Percentiles rank a stretch among this genome's conserved stretches.
Conservation (phyloP, 1,284 basidiomycete genomes). For the Melampsora larici-populina region DNA sequence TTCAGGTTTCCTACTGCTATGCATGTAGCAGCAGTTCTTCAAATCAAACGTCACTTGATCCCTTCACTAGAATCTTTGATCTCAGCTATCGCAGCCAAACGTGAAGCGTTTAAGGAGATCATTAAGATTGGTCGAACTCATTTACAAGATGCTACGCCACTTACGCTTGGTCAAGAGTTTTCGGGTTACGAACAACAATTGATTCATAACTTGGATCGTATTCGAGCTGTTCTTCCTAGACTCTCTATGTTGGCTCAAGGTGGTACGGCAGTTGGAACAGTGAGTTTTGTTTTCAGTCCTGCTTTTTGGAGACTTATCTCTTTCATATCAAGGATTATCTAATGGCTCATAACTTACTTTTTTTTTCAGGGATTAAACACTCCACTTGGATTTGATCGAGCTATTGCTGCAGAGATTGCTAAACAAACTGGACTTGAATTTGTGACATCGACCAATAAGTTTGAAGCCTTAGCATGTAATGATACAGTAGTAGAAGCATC, state of each 20-base stretch:
- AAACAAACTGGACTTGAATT: conserved; percentile 87
- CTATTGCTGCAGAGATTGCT: conserved; percentile 86
- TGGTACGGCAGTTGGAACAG: conserved; percentile 96
- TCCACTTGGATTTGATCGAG: conserved; percentile 90
- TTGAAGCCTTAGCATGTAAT: conserved; percentile 93
- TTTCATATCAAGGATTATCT: background rate
- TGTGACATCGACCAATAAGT: conserved; percentile 98
- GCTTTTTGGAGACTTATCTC: background rate
- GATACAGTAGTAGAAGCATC: conserved; percentile 97
- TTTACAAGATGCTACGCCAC: conserved; percentile 84
- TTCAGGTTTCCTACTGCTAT: conserved; percentile 94
- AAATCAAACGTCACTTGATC: conserved; percentile 74
- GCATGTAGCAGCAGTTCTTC: conserved; percentile 93
- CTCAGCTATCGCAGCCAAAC: conserved; percentile 77
- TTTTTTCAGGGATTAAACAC: conserved; percentile 84
- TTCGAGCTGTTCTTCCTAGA: conserved; percentile 78
- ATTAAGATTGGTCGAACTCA: conserved; percentile 99
- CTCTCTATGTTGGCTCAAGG: conserved; percentile 91
- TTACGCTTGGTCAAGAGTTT: conserved; percentile 98
- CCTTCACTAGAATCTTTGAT: conserved; percentile 81
- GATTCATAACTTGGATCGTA: conserved; percentile 81
- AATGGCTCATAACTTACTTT: conserved; percentile 8
- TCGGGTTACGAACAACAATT: conserved; percentile 96
- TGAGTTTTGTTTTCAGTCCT: conserved; percentile 56
- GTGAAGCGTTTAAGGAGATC: conserved; percentile 76